Base-by-base conservation (phyloP, 805 yeast genomes). In the Torulaspora indica region DNA sequence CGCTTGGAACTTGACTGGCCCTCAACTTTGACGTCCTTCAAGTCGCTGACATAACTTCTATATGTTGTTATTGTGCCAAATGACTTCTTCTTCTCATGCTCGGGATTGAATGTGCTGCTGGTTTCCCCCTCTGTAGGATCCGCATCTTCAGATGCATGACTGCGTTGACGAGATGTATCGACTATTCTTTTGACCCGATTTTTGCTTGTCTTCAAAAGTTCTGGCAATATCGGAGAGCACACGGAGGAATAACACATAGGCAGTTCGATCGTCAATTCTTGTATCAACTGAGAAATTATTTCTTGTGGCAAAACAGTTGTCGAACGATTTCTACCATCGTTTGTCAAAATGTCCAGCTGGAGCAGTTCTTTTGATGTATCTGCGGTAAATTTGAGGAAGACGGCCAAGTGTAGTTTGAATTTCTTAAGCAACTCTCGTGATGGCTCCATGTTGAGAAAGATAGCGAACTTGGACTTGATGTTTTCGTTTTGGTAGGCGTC, bases 361-460 rank as follows among this genome's bases (percentile, higher is more conserved):
- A 60, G 43, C 7, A 33, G 14, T 18, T 48, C 48, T 20, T 40
- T 51, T 8, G 35, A 42, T 14, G 55, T 57, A 6, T 68, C 72
- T 18, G 68, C 69, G 7, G 25, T 27, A 35, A 74, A 69, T 25
- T 66, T 64, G 0, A 78, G 76, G 32, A 73, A 70, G n/a, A 81
- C 56, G 0, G 78, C 78, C 3, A 76, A 69, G 44, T 67, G 70
- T 14, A 80, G 58, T 12, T 66, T 57, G 31, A 71, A 54, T 13
- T 61, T 53, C 4, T 58, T 56, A 42, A 83, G 53, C 29, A 70
- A 34, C 2, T 63, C 43, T 31, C 56, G 28, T 50, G 72, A 68
- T 6, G 76, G 68, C 3, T 72, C 61, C 51, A 74, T 69, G 56
- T 87, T 89, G 50, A 90, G 69, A 48, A 85, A 78, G 13, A 90